Percentiles rank a stretch among this genome's conserved stretches.
Conservation (phyloP, 2,329 filamentous ascomycete genomes). For the Pestalotiopsis sp. region DNA sequence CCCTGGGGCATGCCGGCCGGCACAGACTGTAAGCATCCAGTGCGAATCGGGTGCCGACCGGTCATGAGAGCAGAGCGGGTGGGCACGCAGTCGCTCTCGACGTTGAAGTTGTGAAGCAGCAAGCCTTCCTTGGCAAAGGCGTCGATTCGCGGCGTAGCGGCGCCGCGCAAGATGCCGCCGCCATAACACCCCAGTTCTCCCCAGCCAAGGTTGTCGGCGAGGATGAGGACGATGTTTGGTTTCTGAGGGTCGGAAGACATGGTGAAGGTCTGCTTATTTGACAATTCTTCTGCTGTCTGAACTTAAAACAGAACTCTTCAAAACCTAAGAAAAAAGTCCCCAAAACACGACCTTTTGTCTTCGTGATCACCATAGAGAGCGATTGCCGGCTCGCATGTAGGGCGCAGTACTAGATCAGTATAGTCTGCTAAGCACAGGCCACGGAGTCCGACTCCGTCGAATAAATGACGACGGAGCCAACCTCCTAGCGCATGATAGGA, state of each 20-base stretch:
- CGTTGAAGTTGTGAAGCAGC: conserved; percentile 39
- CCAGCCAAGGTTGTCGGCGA: conserved; percentile 41
- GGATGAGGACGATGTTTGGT: conserved; percentile 35
- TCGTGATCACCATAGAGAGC: not conserved
- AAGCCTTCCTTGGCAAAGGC: conserved; percentile 34
- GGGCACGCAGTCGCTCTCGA: conserved; percentile 39
- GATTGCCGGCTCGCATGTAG: not conserved
- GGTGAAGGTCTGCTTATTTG: not conserved
- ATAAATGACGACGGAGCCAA: too few species aligned
- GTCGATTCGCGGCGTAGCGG: conserved; percentile 37
- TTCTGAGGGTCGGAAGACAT: conserved; percentile 25
- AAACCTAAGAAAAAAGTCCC: not conserved
- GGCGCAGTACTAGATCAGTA: not conserved
- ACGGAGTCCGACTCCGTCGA: not conserved
- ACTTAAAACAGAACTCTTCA: too few species aligned
- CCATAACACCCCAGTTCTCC: conserved; percentile 39
- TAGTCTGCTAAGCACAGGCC: not conserved
- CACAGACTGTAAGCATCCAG: conserved; percentile 36
- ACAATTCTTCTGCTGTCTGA: too few species aligned
- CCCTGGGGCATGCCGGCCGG: conserved; percentile 37
- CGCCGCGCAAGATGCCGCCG: conserved; percentile 34
- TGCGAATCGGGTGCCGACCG: conserved; percentile 37
- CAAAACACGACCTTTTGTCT: not conserved
- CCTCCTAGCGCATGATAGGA: not conserved
- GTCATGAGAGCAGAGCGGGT: conserved; percentile 39